Evolutionary conservation across 257 asterid genomes (phyloP).

Genomic region (Datura wrightii): DNA sequence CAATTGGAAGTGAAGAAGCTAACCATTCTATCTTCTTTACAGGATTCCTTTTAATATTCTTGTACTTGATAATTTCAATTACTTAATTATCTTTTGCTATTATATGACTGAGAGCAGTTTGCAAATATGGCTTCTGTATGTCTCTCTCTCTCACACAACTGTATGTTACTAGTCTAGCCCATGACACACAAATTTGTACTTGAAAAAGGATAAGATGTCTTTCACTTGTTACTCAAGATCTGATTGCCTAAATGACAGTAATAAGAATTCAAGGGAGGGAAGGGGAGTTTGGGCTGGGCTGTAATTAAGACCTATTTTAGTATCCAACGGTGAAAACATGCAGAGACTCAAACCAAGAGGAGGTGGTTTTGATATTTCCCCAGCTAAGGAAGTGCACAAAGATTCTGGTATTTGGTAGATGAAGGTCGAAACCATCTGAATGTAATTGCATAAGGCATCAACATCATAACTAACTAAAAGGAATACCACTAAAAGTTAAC

Average conservation of each 20-base stretch:
- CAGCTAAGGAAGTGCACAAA: background rate
- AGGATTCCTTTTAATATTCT: slow-evolving; percentile 1
- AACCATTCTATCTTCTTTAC: background rate
- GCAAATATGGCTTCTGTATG: background rate
- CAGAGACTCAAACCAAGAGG: background rate
- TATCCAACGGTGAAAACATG: background rate
- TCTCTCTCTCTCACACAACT: background rate
- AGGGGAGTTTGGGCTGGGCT: background rate
- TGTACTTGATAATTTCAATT: background rate
- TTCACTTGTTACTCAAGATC: too few species aligned
- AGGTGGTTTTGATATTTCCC: background rate
- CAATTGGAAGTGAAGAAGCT: slow-evolving; percentile 22
- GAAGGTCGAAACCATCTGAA: background rate
- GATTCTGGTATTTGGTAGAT: background rate
- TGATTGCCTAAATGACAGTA: too few species aligned
- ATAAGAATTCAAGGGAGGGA: too few species aligned
- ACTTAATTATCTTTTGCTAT: slow-evolving; percentile 9
- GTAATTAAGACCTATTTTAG: background rate
- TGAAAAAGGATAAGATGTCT: too few species aligned
- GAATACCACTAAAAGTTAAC: background rate
- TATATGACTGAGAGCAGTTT: background rate
- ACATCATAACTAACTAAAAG: too few species aligned
- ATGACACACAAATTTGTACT: background rate
- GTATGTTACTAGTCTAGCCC: background rate
- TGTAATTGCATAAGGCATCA: background rate